phyloP scores from a whole-genome alignment of 2,329 filamentous ascomycete species.

The Fusarium caatingaense region DNA sequence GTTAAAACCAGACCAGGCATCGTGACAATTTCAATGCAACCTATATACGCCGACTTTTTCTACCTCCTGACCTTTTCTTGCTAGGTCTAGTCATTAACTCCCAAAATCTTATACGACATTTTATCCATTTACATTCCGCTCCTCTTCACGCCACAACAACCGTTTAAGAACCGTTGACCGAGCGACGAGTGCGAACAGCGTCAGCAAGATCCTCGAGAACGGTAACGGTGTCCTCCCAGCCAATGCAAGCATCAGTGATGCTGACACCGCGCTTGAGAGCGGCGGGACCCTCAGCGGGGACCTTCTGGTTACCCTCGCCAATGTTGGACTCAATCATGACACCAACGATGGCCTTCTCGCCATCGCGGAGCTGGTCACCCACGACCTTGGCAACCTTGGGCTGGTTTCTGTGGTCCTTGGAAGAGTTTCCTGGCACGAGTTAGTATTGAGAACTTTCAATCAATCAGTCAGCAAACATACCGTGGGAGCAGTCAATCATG shows the following conservation, averaged over 20 bases:
- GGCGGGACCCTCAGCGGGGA: slow-evolving; percentile 81
- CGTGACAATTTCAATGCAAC: slow-evolving; percentile 44
- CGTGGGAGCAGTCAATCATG: slow-evolving; percentile 99
- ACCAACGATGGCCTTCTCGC: slow-evolving; percentile 89
- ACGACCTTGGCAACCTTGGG: slow-evolving; percentile 88
- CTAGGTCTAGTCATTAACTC: slow-evolving; percentile 43
- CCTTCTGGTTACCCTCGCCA: slow-evolving; percentile 89
- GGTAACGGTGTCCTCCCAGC: slow-evolving; percentile 86
- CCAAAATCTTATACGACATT: slow-evolving; percentile 20
- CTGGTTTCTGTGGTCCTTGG: slow-evolving; percentile 97
- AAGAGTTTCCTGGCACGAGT: slow-evolving; percentile 79
- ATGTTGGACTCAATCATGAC: slow-evolving; percentile 99
- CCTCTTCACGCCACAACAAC: slow-evolving; percentile 33
- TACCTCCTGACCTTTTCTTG: slow-evolving; percentile 31
- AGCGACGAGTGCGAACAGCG: slow-evolving; percentile 81
- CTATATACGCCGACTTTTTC: slow-evolving; percentile 45
- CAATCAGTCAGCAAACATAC: slow-evolving; percentile 71
- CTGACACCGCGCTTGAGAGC: slow-evolving; percentile 88
- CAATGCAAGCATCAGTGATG: slow-evolving; percentile 96
- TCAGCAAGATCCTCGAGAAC: slow-evolving; percentile 87
- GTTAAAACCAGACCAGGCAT: slow-evolving; percentile 35
- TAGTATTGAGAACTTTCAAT: not conserved
- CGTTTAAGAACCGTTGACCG: slow-evolving; percentile 55
- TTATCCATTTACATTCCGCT: slow-evolving; percentile 9
- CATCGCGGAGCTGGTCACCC: slow-evolving; percentile 85